phyloP scores from a whole-genome alignment of 2,329 filamentous ascomycete species.

The Mycogone perniciosa region DNA sequence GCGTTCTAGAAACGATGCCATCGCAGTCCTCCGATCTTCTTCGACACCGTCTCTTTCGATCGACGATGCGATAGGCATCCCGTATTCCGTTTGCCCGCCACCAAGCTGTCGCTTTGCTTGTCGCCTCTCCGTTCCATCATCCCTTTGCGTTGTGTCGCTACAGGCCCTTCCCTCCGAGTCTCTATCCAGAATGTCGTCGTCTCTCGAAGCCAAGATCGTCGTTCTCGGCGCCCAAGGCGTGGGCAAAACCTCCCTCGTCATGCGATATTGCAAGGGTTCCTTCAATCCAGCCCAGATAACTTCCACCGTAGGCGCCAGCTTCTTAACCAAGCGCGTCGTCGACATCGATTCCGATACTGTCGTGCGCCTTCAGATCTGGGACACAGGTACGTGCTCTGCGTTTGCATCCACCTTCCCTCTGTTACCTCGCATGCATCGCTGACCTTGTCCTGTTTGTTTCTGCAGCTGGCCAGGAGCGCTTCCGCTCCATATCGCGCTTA shows the following conservation, averaged over 20 bases:
- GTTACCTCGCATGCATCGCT: constrained; percentile 7
- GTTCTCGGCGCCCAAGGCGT: constrained; percentile 75
- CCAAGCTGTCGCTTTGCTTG: constrained; percentile 4
- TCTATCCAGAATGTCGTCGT: constrained; percentile 23
- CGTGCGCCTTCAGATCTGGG: constrained; percentile 93
- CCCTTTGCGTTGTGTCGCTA: background rate
- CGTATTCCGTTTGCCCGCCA: constrained; percentile 2
- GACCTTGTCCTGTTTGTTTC: constrained; percentile 8
- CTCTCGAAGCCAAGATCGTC: constrained; percentile 75
- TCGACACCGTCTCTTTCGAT: constrained; percentile 9
- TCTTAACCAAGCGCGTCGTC: constrained; percentile 71
- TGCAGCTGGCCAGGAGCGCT: constrained; percentile 81
- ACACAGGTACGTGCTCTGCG: constrained; percentile 57
- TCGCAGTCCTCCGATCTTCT: constrained; percentile 4
- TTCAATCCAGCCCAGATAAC: constrained; percentile 59
- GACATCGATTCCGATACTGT: constrained; percentile 81
- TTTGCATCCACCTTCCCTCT: background rate
- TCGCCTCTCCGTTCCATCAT: background rate
- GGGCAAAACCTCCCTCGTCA: constrained; percentile 72
- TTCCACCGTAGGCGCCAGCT: constrained; percentile 74
- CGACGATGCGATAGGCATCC: constrained; percentile 13
- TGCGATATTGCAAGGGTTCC: constrained; percentile 66
- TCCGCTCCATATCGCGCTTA: constrained; percentile 86
- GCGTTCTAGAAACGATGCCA: constrained; percentile 8
- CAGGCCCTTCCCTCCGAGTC: background rate